Base-by-base conservation (phyloP, 148 eudicot genomes). In the Rhododendron mucronatum region DNA sequence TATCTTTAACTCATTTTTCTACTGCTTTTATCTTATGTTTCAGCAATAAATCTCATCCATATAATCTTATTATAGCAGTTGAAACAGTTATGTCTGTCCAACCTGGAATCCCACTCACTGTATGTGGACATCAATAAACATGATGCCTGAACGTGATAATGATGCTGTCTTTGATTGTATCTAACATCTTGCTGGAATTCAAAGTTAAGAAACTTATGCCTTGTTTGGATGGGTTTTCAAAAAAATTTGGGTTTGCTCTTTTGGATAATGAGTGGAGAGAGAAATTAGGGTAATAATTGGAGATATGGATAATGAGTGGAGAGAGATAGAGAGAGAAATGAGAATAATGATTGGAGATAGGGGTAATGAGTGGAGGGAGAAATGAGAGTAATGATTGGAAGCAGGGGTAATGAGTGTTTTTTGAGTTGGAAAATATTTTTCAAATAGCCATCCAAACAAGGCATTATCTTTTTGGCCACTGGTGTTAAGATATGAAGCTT, bases 131-230 rank as follows among this genome's bases (percentile, higher is more conserved):
- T 11, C 30, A n/a, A 83, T 71, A 28, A 26, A 50, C 80, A 33
- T 48, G 78, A 30, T 47, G 7, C 28, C 28, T 1, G 74, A 41
- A 4, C 35, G 21, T 71, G 39, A 41, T 18, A 48, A 26, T 85
- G 55, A 80, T 83, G 21, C 50, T 21, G 20, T 85, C 82, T 57
- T 63, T 86, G 82, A 33, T 76, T 53, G 57, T 30, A 35, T 85
- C 53, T 41, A 48, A n/a, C 48, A 63, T 55, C 33, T 35, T 8
- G 21, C 75, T 28, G 39, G 37, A 69, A 69, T 30, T 76, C 61
- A 5, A 82, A 59, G 65, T 23, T 35, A 59, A 21, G 33, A 79
- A 23, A 79, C 33, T 44, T 41, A 41, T 41, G 45, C 45, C 45
- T 41, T 41, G 45, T 6, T 41, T 41, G 45, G 45, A 41, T 41